Base-by-base conservation (phyloP, 345 rosid genomes). In the Euphorbia peplus region DNA sequence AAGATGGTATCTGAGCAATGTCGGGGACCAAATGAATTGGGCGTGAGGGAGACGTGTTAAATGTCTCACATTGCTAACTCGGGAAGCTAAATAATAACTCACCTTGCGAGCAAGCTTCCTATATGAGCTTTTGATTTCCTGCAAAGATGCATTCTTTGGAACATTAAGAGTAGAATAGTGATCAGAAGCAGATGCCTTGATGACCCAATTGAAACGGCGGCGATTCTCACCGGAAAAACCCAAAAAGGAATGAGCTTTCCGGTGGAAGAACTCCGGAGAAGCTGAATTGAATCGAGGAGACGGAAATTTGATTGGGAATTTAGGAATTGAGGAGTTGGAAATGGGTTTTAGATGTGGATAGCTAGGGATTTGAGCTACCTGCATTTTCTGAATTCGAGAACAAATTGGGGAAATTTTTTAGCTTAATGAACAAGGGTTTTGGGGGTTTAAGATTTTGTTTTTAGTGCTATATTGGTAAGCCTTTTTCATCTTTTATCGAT, bases 91-190 rank as follows among this genome's bases (percentile, higher is more conserved):
- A n/a, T n/a, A n/a, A n/a, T n/a, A n/a, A n/a, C n/a, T n/a, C n/a
- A 93, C 98, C 93, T 93, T 81, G 71, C 93, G 98, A 70, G 98
- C 97, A 28, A 90, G 98, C 71, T 85, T 89, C 63, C 87, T 81
- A 69, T 90, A 93, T 25, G 97, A 76, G 73, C 83, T 67, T 69
- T 93, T 89, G 73, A 90, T 90, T 60, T 93, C 98, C 64, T 85
- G 89, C 82, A 83, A 80, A 24, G 87, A 61, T 19, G 98, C 97
- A 74, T 79, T 80, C 42, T 87, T 80, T 11, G 67, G 59, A 29
- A 93, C 91, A 37, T 82, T 84, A 79, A 93, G 70, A 41, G 91
- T 85, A 54, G 89, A 74, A 72, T 93, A 93, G 70, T 86, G 77
- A 68, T 93, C 98, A 4, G 63, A 65, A 46, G 62, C 57, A 21